These are phyloP conservation scores for Tulasnella sp. DNA, from an alignment of 768 basidiomycete species.

Conservation along the genomic window DNA sequence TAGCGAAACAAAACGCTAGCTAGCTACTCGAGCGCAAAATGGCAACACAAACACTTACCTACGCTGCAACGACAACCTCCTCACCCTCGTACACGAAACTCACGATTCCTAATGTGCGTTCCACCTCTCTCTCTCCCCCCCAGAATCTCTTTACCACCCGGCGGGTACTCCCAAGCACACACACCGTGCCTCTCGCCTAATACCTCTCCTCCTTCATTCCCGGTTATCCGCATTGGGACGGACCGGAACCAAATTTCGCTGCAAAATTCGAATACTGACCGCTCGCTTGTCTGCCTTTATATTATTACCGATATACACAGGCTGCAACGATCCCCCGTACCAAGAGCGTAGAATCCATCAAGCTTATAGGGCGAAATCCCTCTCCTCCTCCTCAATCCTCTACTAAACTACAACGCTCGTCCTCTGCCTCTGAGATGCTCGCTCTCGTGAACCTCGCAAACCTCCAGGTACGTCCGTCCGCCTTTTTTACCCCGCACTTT, in stretches of 20 bases:
- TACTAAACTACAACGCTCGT: neutral
- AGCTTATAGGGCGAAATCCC: neutral
- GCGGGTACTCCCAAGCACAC: neutral
- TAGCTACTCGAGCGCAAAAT: neutral
- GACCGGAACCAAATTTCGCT: neutral
- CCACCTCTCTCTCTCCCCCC: neutral
- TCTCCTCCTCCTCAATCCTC: neutral
- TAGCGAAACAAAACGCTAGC: neutral
- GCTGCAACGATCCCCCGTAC: neutral
- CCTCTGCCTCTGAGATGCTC: neutral
- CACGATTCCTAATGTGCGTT: neutral
- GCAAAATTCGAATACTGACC: neutral
- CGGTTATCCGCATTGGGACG: neutral
- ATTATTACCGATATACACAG: neutral
- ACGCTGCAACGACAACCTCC: neutral
- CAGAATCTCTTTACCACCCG: neutral
- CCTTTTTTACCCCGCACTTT: neutral
- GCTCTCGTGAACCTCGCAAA: neutral
- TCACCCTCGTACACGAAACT: neutral
- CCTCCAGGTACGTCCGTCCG: neutral
- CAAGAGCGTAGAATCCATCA: neutral
- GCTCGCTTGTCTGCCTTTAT: neutral
- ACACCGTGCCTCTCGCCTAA: too few species aligned
- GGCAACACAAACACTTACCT: neutral
- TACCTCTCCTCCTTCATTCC: neutral